Percentiles rank a stretch among this genome's conserved stretches.
phyloP scores from a whole-genome alignment of 768 basidiomycete genomes.

The Lactifluus piperatus region DNA sequence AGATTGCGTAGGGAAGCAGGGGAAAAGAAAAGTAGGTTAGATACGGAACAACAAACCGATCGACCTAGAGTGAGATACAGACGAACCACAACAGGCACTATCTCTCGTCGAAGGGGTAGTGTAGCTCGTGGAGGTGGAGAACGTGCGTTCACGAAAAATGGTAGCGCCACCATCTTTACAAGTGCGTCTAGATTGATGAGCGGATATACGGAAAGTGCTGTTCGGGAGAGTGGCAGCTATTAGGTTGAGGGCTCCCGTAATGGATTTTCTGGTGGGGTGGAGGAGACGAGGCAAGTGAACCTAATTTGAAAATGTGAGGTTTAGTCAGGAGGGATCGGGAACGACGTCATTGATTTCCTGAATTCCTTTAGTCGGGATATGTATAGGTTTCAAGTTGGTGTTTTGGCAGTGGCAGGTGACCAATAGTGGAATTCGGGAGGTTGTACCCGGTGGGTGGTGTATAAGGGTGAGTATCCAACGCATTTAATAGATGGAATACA shows the following conservation, averaged over 20 bases:
- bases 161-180: not conserved
- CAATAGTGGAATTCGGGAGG: too few species aligned
- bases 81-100: not conserved
- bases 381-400: too few species aligned
- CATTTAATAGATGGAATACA: too few species aligned
- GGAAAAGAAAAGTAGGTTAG: too few species aligned
- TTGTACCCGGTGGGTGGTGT: too few species aligned
- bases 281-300: not conserved
- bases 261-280: not conserved
- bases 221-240: not conserved
- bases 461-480: too few species aligned
- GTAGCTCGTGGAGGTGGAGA: not conserved
- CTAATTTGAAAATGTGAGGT: conserved; percentile 7
- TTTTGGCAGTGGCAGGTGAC: not conserved
- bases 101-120: not conserved
- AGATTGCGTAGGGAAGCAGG: too few species aligned
- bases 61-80: not conserved
- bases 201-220: too few species aligned
- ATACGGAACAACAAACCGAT: not conserved
- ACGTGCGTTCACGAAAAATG: not conserved
- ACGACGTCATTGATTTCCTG: not conserved
- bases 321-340: not conserved
- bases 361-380: not conserved
- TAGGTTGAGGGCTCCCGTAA: not conserved
- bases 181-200: not conserved